Base-by-base conservation (phyloP, 148 eudicot genomes). In the Rhododendron williamsianum region DNA sequence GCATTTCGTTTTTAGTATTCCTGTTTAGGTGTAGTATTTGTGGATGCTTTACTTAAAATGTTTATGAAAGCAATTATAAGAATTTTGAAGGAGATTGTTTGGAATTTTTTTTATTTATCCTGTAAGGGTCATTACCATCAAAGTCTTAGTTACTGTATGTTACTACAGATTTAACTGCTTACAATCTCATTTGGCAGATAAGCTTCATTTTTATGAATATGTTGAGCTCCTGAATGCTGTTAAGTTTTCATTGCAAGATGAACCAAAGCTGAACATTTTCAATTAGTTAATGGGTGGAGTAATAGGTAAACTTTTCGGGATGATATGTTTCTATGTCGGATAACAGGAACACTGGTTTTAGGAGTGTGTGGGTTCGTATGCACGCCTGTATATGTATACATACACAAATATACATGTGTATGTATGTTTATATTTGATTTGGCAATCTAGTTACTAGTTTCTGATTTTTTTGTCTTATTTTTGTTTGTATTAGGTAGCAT, bases 401-500 rank as follows among this genome's bases (percentile, higher is more conserved):
- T 54, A 54, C 25, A 7, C n/a, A 6, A 19, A 21, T 60, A 23
- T 60, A 21, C 9, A 0, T 25, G 33, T 67, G 33, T 71, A 2
- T n/a, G 23, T n/a, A 1, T 2, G 15, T 73, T 3, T 18, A 36
- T 10, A 3, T 16, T 52, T 36, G 6, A 52, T 3, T 25, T 77
- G 6, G 65, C 54, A 83, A 72, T 76, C 46, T 48, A 21, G 3
- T 84, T 10, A 12, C 76, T 84, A n/a, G 56, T 25, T 86, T n/a
- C 69, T 81, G 77, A 36, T 13, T 78, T 25, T 67, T 67, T 48
- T 46, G 19, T 35, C n/a, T 12, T 6, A 41, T 36, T 21, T 80
- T 69, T 73, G 79, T 36, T 23, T 71, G 27, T 67, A 67, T 43
- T 56, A 97, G 98, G 89, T 95, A 82, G 91, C 87, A 38, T 97